Evolutionary conservation across 371 early-diverging fungal species (phyloP), one percentile per base, ranked within the genome.

Genomic region (Rhizopus sp.): DNA sequence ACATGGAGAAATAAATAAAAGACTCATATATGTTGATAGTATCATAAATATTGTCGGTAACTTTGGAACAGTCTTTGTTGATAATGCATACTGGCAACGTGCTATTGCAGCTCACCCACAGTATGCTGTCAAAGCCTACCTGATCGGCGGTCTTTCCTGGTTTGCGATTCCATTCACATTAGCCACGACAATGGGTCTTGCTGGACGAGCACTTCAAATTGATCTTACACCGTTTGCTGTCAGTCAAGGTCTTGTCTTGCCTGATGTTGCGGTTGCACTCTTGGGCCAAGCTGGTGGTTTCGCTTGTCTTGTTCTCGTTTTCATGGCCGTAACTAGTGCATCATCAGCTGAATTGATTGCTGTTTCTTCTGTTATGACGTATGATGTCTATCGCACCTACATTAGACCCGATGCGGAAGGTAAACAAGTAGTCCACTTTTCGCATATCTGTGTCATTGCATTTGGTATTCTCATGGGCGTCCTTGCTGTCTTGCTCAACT

Each of bases 41-140:
- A 79, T 88, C 39, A 86, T 88, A 66, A 88, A 88, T 55, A 70
- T 88, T 53, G 85, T 86, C 39, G 88, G 88, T 47, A 88, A 88
- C 67, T 87, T 87, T 68, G 87, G 87, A 39, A 88, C 88, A 1
- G 88, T 88, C 8, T 88, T 88, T 62, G 78, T 87, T 12, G 88
- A 88, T 57, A 83, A 88, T 50, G 86, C 83, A 6, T 88, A 88
- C 61, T 88, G 83, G 75, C 88, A 88, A 63, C 80, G 88, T 23
- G 88, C 88, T 16, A 84, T 88, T 59, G 88, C 88, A 37, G 77
- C 88, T 7, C 72, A 78, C 30, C 88, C 88, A 13, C 72, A 71
- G 17, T 81, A 88, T 38, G 83, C 87, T 1, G 88, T 88, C 61
- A 81, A 82, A 51, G 86, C 84, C 3, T 88, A 88, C 57, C 58